A percentile compares a stretch with the other conserved stretches of the same genome.
Conservation (phyloP, 306 rosid species). For the Quercus ilex region DNA sequence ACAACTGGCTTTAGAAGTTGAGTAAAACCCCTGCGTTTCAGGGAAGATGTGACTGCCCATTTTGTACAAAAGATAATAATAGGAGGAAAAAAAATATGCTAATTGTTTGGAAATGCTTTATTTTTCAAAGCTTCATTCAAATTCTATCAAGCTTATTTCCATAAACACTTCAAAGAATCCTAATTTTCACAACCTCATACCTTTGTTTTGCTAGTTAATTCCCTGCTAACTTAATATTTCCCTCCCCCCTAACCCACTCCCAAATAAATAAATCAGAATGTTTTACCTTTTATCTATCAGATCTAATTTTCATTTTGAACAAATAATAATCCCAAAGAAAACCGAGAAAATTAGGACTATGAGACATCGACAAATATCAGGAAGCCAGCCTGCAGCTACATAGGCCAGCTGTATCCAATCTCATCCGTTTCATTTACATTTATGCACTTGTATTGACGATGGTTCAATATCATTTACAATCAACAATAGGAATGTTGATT, state of each 20-base stretch:
- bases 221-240: too few relatives aligned
- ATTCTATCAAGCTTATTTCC: constrained; percentile 4
- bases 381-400: constrained; percentile 6
- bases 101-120: not conserved
- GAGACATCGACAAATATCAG: not conserved
- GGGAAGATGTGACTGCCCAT: not conserved
- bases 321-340: not conserved
- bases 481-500: constrained; percentile 32
- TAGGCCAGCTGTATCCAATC: constrained; percentile 13
- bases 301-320: not conserved
- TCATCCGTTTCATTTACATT: not conserved
- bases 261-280: not conserved
- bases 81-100: not conserved
- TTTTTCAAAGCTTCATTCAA: not conserved
- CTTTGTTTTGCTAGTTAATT: constrained; percentile 2
- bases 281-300: not conserved
- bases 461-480: constrained; percentile 29
- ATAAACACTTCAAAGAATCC: not conserved
- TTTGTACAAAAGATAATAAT: not conserved
- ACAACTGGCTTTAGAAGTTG: not conserved
- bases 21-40: not conserved
- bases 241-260: too few relatives aligned
- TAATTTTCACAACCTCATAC: not conserved
- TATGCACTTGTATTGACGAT: constrained; percentile 14
- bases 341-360: not conserved